These are phyloP conservation scores for Candida ficus DNA, from an alignment of 805 yeast species.

Conservation along the genomic window DNA sequence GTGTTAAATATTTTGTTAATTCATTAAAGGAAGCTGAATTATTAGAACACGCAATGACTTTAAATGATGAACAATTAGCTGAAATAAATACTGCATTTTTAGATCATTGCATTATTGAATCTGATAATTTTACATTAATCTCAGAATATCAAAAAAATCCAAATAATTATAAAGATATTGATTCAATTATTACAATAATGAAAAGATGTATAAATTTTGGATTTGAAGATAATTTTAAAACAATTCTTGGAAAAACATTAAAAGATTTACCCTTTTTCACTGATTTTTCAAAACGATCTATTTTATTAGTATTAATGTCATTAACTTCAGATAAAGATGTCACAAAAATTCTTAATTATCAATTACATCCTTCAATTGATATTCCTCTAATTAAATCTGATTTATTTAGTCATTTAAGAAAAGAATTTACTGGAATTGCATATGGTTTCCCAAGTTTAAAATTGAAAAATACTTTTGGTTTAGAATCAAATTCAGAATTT, in stretches of 20 bases:
- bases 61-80: background rate
- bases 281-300: no score
- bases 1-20: constrained; percentile 5
- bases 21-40: constrained; percentile 6
- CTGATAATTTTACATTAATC: background rate
- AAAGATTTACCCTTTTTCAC: no score
- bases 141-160: background rate
- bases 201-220: constrained; percentile 5
- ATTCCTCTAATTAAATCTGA: background rate
- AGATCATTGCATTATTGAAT: background rate
- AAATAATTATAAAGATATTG: background rate
- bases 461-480: background rate
- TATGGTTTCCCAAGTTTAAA: constrained; percentile 10
- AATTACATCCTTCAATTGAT: background rate
- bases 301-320: no score
- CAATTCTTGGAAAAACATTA: no score
- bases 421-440: background rate
- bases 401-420: constrained; percentile 6
- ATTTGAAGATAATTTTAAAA: no score
- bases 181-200: constrained; percentile 1
- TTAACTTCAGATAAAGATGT: no score
- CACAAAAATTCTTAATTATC: background rate
- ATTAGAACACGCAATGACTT: background rate
- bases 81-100: background rate
- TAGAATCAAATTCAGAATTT: constrained; percentile 4